These are phyloP conservation scores for Plasmodium billcollinsi DNA, from an alignment of 169 alveolate genomes.

Conservation along the genomic window DNA sequence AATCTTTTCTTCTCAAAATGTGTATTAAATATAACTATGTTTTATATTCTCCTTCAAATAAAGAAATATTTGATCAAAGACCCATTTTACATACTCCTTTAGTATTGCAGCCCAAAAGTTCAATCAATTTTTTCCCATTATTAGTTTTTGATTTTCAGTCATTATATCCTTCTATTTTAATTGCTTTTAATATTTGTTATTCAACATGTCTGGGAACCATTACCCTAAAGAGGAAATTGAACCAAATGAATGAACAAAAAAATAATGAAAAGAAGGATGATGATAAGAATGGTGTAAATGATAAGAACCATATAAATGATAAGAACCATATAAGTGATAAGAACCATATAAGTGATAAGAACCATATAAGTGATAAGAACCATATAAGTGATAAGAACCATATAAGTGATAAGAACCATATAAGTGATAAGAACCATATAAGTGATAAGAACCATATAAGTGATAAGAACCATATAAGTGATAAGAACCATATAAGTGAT, in stretches of 20 bases:
- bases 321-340: no score
- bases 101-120: conserved; percentile 94
- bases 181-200: conserved; percentile 96
- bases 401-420: no score
- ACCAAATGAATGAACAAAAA: background rate
- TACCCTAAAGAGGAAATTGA: conserved; percentile 14
- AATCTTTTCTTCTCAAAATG: conserved; percentile 75
- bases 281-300: background rate
- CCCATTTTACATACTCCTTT: conserved; percentile 88
- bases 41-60: conserved; percentile 75
- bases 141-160: conserved; percentile 96
- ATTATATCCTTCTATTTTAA: conserved; percentile 96
- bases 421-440: no score
- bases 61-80: conserved; percentile 88
- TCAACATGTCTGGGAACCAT: conserved; percentile 89
- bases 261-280: background rate
- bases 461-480: background rate
- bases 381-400: no score
- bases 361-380: no score
- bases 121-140: conserved; percentile 94
- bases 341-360: no score
- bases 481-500: no score
- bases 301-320: background rate
- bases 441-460: background rate
- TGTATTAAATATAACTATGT: conserved; percentile 66